phyloP scores from a whole-genome alignment of 2,329 filamentous ascomycete genomes.

The Ascochyta clinopodiicola region DNA sequence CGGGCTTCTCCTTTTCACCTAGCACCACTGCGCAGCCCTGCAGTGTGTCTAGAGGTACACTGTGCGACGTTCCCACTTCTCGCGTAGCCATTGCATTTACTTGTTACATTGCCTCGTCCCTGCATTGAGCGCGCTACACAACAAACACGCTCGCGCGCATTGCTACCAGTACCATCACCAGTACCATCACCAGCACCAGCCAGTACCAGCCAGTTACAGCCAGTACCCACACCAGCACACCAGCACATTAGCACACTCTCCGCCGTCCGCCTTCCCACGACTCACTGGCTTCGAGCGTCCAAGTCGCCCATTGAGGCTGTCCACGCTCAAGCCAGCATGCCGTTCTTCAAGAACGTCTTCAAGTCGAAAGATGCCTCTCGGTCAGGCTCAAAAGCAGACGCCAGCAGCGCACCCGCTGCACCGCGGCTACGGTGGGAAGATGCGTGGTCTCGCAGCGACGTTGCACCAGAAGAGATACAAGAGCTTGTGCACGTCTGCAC shows the following conservation, averaged over 20 bases:
- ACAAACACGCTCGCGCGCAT: conserved; percentile 5
- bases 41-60: conserved; percentile 11
- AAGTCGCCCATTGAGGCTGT: conserved; percentile 21
- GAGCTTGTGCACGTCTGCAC: conserved; percentile 86
- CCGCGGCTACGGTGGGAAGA: conserved; percentile 86
- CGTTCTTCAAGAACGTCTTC: conserved; percentile 50
- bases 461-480: conserved; percentile 89
- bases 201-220: too few species aligned
- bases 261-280: conserved; percentile 1
- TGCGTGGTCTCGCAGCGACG: conserved; percentile 80
- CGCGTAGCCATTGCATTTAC: conserved; percentile 18
- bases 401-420: conserved; percentile 31
- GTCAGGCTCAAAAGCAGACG: conserved; percentile 39
- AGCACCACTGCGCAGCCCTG: conserved; percentile 15
- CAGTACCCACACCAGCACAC: background rate
- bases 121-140: conserved; percentile 23
- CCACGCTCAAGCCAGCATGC: conserved; percentile 35
- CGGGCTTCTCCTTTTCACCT: conserved; percentile 19
- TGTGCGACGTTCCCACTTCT: conserved; percentile 16
- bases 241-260: conserved; percentile 1
- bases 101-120: conserved; percentile 15
- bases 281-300: background rate
- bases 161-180: too few species aligned
- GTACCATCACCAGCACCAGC: too few species aligned
- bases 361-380: conserved; percentile 44